Evolutionary conservation across 1,139 yeast species (phyloP).

Genomic region (Geotrichum reessii): DNA sequence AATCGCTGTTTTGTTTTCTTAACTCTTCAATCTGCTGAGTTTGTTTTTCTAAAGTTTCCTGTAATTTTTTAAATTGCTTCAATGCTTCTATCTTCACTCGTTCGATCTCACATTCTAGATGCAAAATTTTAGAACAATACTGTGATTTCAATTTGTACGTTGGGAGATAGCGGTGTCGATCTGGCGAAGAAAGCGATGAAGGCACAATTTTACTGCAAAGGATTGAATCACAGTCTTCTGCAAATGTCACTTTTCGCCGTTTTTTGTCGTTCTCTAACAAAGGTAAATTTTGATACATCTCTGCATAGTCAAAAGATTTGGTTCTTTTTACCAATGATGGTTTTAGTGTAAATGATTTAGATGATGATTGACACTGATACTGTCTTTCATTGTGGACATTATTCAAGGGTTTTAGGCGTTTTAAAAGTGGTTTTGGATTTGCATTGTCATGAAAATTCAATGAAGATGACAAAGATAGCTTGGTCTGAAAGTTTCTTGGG

Average conservation of each 20-base stretch:
- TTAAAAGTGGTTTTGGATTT: background rate
- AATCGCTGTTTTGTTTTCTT: background rate
- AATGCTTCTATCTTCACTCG: conserved; percentile 11
- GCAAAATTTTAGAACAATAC: conserved; percentile 1
- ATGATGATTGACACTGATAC: background rate
- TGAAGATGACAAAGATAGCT: background rate
- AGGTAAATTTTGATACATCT: background rate
- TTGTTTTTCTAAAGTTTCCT: conserved; percentile 2
- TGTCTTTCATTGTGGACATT: no score
- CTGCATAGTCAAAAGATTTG: background rate
- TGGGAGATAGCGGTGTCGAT: background rate
- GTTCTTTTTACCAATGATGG: background rate
- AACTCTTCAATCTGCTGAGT: conserved; percentile 5
- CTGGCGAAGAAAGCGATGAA: background rate
- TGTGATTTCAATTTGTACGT: background rate
- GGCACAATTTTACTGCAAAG: background rate
- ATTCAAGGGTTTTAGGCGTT: no score
- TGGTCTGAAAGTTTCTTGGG: background rate
- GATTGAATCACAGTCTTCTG: background rate
- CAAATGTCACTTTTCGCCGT: background rate
- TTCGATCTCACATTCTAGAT: conserved; percentile 13
- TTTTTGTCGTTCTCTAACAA: background rate
- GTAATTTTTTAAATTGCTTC: conserved; percentile 2
- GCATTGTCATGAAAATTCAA: background rate
- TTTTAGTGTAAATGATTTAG: background rate